Evolutionary conservation across 495 filamentous ascomycete species (phyloP), one percentile per base, ranked within the genome.

Genomic region (Aspergillus indologenus): DNA sequence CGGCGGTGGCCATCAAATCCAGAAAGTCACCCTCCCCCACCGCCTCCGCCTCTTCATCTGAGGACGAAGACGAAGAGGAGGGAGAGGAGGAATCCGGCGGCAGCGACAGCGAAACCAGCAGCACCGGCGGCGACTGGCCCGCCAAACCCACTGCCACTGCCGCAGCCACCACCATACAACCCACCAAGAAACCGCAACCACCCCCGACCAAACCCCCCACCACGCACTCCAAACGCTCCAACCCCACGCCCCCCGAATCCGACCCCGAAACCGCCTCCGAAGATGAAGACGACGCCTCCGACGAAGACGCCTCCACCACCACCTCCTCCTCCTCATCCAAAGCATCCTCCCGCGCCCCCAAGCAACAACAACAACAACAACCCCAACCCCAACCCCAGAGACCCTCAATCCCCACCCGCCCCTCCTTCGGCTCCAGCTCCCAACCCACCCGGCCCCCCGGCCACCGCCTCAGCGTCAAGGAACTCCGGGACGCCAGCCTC

Each of bases 91-190:
- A 15, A 40, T 4, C 42, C 3, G 45, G 31, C 22, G 19, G 34
- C 0, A 56, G 59, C 59, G 58, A 50, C n/a, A 45, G 31, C 44
- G 54, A 44, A 18, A 24, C 31, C 3, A 45, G 42, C 31, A 51
- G 48, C 29, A 40, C 34, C 5, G 34, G 34, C 6, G 34, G 34
- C 34, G 34, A 40, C 34, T 40, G 34, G 34, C 34, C 34, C 5
- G 34, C 34, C 34, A 40, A 40, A 40, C 34, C 34, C 34, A 40
- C 34, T 15, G 26, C 26, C 26, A 29, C 34, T 11, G 12, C 24
- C 11, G 40, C 46, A 40, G 46, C 23, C 48, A 58, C 47, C 40
- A 6, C 14, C 31, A 40, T 9, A 8, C 34, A 40, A 40, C 34
- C 34, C 34, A 15, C 34, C 2, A 40, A 7, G 7, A 3, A 3